phyloP scores from a whole-genome alignment of 768 basidiomycete genomes.

The Termitomyces sp. region DNA sequence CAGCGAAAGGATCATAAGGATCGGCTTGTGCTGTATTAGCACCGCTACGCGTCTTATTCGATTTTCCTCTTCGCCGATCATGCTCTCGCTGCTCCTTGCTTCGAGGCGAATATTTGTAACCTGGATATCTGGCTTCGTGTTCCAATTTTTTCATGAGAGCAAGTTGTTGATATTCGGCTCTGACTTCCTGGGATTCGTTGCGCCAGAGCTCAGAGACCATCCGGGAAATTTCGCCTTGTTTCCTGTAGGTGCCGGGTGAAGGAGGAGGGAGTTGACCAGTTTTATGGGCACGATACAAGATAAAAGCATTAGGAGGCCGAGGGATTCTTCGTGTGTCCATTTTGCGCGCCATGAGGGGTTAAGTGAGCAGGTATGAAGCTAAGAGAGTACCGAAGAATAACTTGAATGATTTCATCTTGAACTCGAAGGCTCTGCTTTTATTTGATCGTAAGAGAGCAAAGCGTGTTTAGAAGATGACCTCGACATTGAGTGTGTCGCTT shows the following conservation, averaged over 20 bases:
- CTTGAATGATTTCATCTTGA: background rate
- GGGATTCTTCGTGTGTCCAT: background rate
- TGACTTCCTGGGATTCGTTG: conserved; percentile 2
- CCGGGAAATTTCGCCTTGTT: conserved; percentile 2
- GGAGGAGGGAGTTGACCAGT: background rate
- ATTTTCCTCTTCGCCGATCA: background rate
- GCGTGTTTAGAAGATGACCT: background rate
- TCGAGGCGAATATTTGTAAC: conserved; percentile 3
- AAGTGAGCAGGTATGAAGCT: background rate
- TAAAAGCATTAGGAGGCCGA: conserved; percentile 1
- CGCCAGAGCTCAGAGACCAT: conserved; percentile 3
- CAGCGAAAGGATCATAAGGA: background rate
- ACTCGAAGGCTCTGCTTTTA: background rate
- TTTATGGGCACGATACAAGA: background rate
- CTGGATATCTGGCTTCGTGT: conserved; percentile 5
- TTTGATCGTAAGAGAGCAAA: background rate
- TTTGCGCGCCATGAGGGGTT: background rate
- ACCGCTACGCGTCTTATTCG: background rate
- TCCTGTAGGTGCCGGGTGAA: background rate
- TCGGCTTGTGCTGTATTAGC: background rate
- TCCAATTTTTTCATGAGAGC: conserved; percentile 1
- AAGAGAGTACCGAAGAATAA: background rate
- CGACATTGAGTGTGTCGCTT: background rate
- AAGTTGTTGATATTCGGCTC: background rate
- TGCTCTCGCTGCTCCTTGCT: conserved; percentile 1